A percentile compares a stretch with the other conserved stretches of the same genome.
Conservation (phyloP, 73 alveolate species). For the Stentor coeruleus region DNA sequence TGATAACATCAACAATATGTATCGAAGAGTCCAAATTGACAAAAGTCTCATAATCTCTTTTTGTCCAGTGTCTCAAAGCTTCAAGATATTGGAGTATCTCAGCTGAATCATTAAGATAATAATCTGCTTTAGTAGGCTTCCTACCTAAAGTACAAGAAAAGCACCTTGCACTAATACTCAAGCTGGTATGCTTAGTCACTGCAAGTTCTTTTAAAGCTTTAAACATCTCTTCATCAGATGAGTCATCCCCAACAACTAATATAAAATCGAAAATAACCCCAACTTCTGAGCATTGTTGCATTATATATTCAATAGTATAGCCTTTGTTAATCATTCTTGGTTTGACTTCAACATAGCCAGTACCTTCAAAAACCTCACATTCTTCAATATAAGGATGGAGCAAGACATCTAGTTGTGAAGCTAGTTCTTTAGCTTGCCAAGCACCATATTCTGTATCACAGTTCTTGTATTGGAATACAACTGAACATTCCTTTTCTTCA, state of each 20-base stretch:
- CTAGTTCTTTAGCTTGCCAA: conserved; percentile 58
- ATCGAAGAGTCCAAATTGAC: not conserved
- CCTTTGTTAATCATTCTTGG: conserved; percentile 22
- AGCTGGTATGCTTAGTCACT: conserved; percentile 32
- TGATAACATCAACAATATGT: not conserved
- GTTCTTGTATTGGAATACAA: conserved; percentile 48
- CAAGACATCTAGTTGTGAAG: conserved; percentile 33
- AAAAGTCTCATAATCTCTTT: not conserved
- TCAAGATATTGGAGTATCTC: conserved; percentile 53
- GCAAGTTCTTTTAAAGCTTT: conserved; percentile 49
- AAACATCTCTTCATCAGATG: conserved; percentile 72
- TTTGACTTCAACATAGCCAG: conserved; percentile 24
- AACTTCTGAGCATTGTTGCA: conserved; percentile 22
- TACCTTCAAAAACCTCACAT: conserved; percentile 19
- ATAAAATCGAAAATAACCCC: conserved; percentile 42
- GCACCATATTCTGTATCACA: conserved; percentile 61
- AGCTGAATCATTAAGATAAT: conserved; percentile 47
- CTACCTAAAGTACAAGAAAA: conserved; percentile 48
- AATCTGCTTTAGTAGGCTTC: conserved; percentile 66
- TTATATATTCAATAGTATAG: not conserved
- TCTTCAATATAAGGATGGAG: conserved; percentile 4
- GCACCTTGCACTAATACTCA: not conserved
- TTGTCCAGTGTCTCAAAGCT: conserved; percentile 20
- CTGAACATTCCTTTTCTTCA: conserved; percentile 57
- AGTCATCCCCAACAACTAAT: conserved; percentile 62